Percentiles rank a stretch among this genome's conserved stretches.
Evolutionary conservation across 352 stramenopile species (phyloP).

Genomic region (Phytopythium litorale): DNA sequence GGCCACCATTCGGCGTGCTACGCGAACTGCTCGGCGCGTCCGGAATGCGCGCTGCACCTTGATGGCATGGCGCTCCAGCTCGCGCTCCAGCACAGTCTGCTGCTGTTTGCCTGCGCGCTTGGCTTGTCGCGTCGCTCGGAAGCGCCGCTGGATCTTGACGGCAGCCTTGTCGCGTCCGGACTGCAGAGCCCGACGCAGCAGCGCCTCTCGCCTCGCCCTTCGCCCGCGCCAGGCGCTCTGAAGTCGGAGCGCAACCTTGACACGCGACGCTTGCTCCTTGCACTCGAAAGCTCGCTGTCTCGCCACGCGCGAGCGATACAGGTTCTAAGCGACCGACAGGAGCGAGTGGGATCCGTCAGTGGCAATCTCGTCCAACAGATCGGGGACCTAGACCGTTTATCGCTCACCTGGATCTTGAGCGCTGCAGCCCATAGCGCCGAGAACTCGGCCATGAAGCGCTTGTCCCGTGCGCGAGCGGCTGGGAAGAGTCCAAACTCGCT

Average conservation of each 20-base stretch:
- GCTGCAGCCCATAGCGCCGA: constrained; percentile 51
- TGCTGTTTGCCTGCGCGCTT: constrained; percentile 26
- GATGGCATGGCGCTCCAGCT: constrained; percentile 34
- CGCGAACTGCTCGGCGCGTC: constrained; percentile 30
- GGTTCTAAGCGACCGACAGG: constrained; percentile 26
- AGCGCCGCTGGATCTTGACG: constrained; percentile 67
- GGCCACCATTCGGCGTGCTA: constrained; percentile 38
- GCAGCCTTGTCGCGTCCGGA: constrained; percentile 45
- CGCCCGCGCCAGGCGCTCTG: constrained; percentile 69
- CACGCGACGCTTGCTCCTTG: constrained; percentile 31
- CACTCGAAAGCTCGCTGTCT: constrained; percentile 19
- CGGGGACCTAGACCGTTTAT: neutral
- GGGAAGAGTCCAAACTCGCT: constrained; percentile 64
- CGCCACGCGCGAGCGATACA: constrained; percentile 50
- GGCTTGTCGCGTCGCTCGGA: constrained; percentile 35
- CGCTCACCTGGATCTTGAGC: constrained; percentile 49
- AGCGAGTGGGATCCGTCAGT: neutral
- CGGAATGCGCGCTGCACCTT: constrained; percentile 64
- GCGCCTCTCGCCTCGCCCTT: constrained; percentile 34
- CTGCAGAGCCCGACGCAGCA: constrained; percentile 43
- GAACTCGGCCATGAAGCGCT: constrained; percentile 54
- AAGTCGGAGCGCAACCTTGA: constrained; percentile 44
- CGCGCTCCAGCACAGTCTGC: constrained; percentile 36
- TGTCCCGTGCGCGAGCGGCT: constrained; percentile 58
- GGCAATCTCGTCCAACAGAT: neutral